Percentiles rank a stretch among this genome's conserved stretches.
phyloP scores from a whole-genome alignment of 129 eudicot species.

The sunflower (Helianthus annuus) region DNA sequence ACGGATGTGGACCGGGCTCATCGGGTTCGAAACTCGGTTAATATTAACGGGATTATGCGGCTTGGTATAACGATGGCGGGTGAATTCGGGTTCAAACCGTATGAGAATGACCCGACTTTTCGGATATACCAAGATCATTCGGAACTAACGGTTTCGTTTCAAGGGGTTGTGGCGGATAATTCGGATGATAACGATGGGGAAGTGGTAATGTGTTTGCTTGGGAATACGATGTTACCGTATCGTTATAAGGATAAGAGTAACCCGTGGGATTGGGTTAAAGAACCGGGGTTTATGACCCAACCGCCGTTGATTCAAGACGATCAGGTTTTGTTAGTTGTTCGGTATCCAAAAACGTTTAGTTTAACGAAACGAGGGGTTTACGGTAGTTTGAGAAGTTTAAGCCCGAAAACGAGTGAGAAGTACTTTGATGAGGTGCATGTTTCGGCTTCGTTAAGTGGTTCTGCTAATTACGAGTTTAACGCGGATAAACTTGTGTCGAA shows the following conservation, averaged over 20 bases:
- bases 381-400: slow-evolving; percentile 75
- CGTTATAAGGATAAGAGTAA: slow-evolving; percentile 60
- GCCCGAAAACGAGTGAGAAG: slow-evolving; percentile 59
- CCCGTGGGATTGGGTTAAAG: slow-evolving; percentile 94
- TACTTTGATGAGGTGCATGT: slow-evolving; percentile 79
- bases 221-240: slow-evolving; percentile 76
- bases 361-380: slow-evolving; percentile 51
- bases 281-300: slow-evolving; percentile 60
- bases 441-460: slow-evolving; percentile 53
- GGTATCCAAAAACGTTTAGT: slow-evolving; percentile 58
- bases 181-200: slow-evolving; percentile 54
- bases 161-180: slow-evolving; percentile 71
- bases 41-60: slow-evolving; percentile 58
- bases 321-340: slow-evolving; percentile 67
- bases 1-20: slow-evolving; percentile 66
- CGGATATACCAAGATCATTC: slow-evolving; percentile 68
- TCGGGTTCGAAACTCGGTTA: slow-evolving; percentile 51
- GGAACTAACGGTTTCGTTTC: slow-evolving; percentile 55
- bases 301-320: slow-evolving; percentile 86
- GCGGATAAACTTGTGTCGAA: slow-evolving; percentile 52
- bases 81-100: slow-evolving; percentile 46
- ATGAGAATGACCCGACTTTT: slow-evolving; percentile 47
- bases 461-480: slow-evolving; percentile 63
- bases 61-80: slow-evolving; percentile 55
- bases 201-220: slow-evolving; percentile 73